phyloP scores from a whole-genome alignment of 306 rosid genomes.

The Cucumis melo region DNA sequence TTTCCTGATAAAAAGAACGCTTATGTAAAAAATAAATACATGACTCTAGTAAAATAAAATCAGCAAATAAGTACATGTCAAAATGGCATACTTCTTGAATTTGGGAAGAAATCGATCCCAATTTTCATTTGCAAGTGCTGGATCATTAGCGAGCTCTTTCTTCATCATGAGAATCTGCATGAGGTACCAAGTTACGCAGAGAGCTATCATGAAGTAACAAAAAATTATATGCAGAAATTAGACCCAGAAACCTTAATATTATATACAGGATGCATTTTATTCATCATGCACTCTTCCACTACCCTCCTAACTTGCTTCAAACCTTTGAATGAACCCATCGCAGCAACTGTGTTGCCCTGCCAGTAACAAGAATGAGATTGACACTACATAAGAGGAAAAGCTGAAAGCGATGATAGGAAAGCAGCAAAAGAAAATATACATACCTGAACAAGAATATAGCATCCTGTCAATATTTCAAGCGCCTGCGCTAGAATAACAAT shows the following conservation, averaged over 20 bases:
- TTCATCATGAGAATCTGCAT: slow-evolving; percentile 73
- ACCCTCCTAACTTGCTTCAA: slow-evolving; percentile 72
- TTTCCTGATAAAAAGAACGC: slow-evolving; percentile 40
- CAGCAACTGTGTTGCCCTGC: slow-evolving; percentile 80
- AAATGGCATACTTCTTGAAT: slow-evolving; percentile 55
- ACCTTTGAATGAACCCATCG: slow-evolving; percentile 87
- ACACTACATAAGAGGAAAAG: not conserved
- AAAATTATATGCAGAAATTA: not conserved
- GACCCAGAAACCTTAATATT: slow-evolving; percentile 55
- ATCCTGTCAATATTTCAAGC: slow-evolving; percentile 53
- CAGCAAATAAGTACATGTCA: not conserved
- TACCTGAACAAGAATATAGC: slow-evolving; percentile 91
- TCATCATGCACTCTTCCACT: slow-evolving; percentile 78
- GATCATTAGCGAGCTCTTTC: slow-evolving; percentile 92
- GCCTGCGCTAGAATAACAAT: slow-evolving; percentile 28
- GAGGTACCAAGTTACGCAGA: not conserved
- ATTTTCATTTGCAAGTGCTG: slow-evolving; percentile 65
- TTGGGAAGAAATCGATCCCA: slow-evolving; percentile 98
- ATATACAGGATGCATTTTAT: slow-evolving; percentile 86
- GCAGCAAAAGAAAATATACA: slow-evolving; percentile 11
- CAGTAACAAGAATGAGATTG: slow-evolving; percentile 2
- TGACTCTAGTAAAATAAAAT: not conserved
- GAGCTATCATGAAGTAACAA: not conserved
- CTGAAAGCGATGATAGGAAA: not conserved
- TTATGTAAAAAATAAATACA: not conserved